Evolutionary conservation across 164 flowering plant species (phyloP), one percentile per base, ranked within the genome.

Genomic region (Liquidambar formosana): DNA sequence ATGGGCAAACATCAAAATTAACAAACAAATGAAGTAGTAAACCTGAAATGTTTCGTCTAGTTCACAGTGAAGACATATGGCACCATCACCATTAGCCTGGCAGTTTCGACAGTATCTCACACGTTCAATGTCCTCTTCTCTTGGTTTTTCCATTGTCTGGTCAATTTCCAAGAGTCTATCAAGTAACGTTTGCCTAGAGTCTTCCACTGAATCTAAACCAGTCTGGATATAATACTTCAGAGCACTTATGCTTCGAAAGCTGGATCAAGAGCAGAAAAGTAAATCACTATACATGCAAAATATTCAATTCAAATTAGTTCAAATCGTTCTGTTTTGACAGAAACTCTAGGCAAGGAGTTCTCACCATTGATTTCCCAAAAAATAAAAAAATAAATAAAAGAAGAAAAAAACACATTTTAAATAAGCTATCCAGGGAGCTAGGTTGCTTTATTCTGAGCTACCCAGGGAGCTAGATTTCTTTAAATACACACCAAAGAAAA

Each of bases 31-130:
- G 33, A 63, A 65, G 44, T 51, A 65, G 44, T 71, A 68, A 62
- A 94, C 99, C 97, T 89, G 89, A 81, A 92, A 92, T 66, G 88
- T 61, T 70, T 84, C 90, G 59, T 91, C 93, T 66, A 91, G 63
- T 80, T 92, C 97, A 83, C 99, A 94, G 46, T 82, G 86, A 69
- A 89, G 73, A 78, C 99, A 94, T 21, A 75, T 8, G 57, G 83
- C 86, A 65, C 97, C 99, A 65, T 86, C 85, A 66, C 73, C 78
- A 77, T 81, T 78, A 57, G 69, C 73, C 52, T 88, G 83, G 73
- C 98, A 92, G 47, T 74, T 84, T 48, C 75, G 84, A 68, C 99
- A 94, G 75, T 82, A 68, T 73, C 95, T 83, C 64, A 92, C 89
- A 66, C 90, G 90, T 41, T 71, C 84, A 61, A 92, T 80, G 81